Evolutionary conservation across 768 basidiomycete genomes (phyloP), one percentile per base, ranked within the genome.

Genomic region (Boletus sensibilis): DNA sequence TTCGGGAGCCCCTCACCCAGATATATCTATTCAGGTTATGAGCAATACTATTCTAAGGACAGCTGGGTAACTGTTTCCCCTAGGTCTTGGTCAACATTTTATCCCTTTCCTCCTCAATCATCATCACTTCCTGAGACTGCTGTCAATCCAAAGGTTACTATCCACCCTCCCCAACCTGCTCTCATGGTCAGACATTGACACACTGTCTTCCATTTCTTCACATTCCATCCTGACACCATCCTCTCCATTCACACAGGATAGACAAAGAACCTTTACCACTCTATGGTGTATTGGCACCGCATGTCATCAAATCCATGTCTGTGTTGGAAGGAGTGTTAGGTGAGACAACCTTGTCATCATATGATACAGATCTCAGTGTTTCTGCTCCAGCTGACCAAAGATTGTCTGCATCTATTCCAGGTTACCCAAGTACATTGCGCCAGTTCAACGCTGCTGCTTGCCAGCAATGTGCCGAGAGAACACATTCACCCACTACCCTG

Each of bases 381-480:
- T 49, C 43, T 31, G 39, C 54, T 4, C 64, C 65, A 53, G 57
- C 66, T 37, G 72, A 72, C 50, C 62, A 72, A 38, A 70, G 57
- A 29, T 52, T 72, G 35, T 68, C 70, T 31, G 72, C 70, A 4
- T 72, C 70, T 20, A 72, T 70, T 1, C 70, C 70, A 23, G 72
- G 70, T 23, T 68, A 69, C 55, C 55, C 62, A 43, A 65, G 58
- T 33, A 50, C 61, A 14, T 70, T 70, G n/a, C 58, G 59, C 49
- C 64, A 58, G 16, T 50, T 60, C 8, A 12, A 50, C 20, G 41
- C 48, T 14, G 49, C 51, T 31, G 33, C 55, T 12, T 57, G 57
- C 27, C 63, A 58, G 16, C 65, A 58, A 31, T 60, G 58, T 40
- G 38, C 46, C 10, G 69, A 70, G 21, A 64, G 43, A 56, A 46